A percentile compares a stretch with the other conserved stretches of the same genome.
phyloP scores from a whole-genome alignment of 768 basidiomycete genomes.

The Russula ochroleuca region DNA sequence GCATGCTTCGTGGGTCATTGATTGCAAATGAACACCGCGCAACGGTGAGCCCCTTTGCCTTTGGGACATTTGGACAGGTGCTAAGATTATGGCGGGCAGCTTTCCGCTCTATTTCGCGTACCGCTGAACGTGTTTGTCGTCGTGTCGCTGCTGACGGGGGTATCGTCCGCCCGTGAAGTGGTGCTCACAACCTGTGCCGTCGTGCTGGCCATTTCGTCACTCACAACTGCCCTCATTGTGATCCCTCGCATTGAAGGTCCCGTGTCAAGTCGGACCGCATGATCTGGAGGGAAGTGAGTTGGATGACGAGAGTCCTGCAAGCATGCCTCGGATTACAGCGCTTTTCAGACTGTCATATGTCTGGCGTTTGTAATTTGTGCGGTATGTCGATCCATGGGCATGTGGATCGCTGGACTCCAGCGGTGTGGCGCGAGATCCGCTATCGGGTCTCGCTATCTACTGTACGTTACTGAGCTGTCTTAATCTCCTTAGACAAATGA shows the following conservation, averaged over 20 bases:
- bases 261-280: constrained; percentile 14
- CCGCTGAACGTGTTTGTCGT: constrained; percentile 74
- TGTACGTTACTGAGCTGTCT: constrained; percentile 4
- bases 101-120: constrained; percentile 68
- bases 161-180: constrained; percentile 55
- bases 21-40: constrained; percentile 71
- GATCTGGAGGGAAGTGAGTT: constrained; percentile 31
- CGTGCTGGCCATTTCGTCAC: constrained; percentile 54
- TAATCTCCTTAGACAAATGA: constrained; percentile 5
- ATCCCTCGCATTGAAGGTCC: constrained; percentile 23
- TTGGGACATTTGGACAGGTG: background rate
- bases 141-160: constrained; percentile 61
- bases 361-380: background rate
- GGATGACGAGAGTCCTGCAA: background rate
- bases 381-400: background rate
- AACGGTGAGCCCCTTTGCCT: constrained; percentile 46
- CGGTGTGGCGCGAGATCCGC: background rate
- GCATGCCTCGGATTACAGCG: background rate
- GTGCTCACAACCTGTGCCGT: constrained; percentile 57
- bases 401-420: constrained; percentile 1
- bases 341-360: background rate
- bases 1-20: constrained; percentile 62
- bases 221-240: constrained; percentile 52
- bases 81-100: constrained; percentile 35
- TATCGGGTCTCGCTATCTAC: background rate